Conservation (phyloP, 805 yeast species). For the Debaryomyces tyrocola region DNA sequence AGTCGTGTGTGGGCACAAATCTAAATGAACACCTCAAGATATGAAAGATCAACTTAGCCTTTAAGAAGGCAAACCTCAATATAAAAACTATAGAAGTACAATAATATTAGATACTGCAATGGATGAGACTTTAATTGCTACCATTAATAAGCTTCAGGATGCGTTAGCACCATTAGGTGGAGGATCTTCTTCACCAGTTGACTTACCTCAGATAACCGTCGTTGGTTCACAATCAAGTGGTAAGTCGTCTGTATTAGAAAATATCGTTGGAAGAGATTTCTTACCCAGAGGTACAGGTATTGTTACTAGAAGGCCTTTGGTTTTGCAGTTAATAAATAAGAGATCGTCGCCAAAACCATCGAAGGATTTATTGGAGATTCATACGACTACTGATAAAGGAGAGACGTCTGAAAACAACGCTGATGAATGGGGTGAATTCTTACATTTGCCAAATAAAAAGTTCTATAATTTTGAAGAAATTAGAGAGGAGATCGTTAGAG, state of each 20-base stretch:
- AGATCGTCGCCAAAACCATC: slow-evolving; percentile 36
- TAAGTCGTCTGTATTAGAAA: slow-evolving; percentile 85
- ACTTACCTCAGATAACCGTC: slow-evolving; percentile 91
- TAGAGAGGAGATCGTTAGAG: slow-evolving; percentile 85
- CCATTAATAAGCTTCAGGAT: slow-evolving; percentile 89
- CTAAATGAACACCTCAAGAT: not conserved
- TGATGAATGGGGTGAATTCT: slow-evolving; percentile 97
- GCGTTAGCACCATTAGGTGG: slow-evolving; percentile 97
- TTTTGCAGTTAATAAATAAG: slow-evolving; percentile 75
- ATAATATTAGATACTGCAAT: slow-evolving; percentile 27
- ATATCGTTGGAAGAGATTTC: slow-evolving; percentile 89
- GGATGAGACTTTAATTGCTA: slow-evolving; percentile 79
- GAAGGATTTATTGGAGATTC: slow-evolving; percentile 44
- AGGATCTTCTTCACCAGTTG: slow-evolving; percentile 85
- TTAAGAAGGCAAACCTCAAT: too few species aligned
- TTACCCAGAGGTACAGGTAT: slow-evolving; percentile 92
- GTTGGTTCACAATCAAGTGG: slow-evolving; percentile 92
- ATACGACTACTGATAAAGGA: slow-evolving; percentile 43
- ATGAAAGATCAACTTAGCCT: too few species aligned
- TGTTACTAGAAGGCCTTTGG: slow-evolving; percentile 86
- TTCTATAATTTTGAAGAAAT: slow-evolving; percentile 87
- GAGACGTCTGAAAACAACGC: slow-evolving; percentile 65
- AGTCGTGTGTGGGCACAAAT: not conserved
- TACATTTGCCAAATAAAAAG: slow-evolving; percentile 86
- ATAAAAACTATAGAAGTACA: too few species aligned